Base-by-base conservation (phyloP, 2,329 filamentous ascomycete genomes). In the Penicillium sp. region DNA sequence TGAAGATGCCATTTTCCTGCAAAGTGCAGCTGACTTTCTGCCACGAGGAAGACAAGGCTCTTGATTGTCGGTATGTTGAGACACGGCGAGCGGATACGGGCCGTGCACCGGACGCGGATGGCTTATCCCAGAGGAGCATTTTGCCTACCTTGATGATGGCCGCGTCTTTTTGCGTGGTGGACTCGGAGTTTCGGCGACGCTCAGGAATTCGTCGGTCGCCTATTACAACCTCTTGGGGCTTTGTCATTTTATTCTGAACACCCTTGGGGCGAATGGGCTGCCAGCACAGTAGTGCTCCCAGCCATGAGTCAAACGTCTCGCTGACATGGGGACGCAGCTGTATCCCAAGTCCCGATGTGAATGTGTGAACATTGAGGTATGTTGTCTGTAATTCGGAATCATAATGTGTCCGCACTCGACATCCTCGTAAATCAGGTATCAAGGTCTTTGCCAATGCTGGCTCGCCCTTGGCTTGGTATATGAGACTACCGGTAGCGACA, bases 121-220 rank as follows among this genome's bases (percentile, higher is more conserved):
- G 88, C 70, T 89, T 94, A 74, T 97, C 92, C 93, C 92, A 97
- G 43, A 96, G 81, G 68, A 92, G 87, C 69, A 96, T 85, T 69
- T 92, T 92, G 51, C 92, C 94, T 44, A 97, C 91, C 71, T 97
- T 99, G 78, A 97, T 97, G 61, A 97, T 94, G 51, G 89, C 86
- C 3, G 86, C 84, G 58, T 91, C 88, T 68, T 88, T 94, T 24
- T 81, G 76, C 24, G 80, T 67, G 2, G 81, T 80, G 47, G 67
- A 75, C 57, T 79, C 77, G 9, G 78, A 79, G 51, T 77, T 75
- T 52, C 77, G 68, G 53, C 78, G 72, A 29, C 75, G 74, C 24
- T 79, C 75, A 2, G 69, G 67, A 36, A 75, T 61, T 33, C 75
- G 75, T 40, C 74, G 73, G 39, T 78, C 76, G 18, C 69, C 68